Conservation (phyloP, 768 basidiomycete species). For the Russula abietina region DNA sequence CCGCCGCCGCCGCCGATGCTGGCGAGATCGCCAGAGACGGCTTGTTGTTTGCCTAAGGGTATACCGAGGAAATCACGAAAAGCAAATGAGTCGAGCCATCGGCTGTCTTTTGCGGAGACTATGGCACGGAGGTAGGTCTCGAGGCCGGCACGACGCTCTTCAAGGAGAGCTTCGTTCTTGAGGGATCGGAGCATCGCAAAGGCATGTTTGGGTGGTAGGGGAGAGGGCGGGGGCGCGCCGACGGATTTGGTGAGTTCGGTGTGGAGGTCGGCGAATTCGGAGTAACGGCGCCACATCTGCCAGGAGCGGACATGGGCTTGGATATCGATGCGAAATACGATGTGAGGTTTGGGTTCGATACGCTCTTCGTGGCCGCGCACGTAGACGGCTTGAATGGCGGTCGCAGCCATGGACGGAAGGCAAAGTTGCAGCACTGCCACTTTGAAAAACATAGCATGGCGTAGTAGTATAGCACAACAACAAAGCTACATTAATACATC, state of each 20-base stretch:
- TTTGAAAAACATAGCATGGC: not conserved
- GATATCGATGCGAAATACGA: constrained; percentile 77
- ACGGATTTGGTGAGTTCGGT: constrained; percentile 72
- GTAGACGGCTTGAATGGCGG: constrained; percentile 71
- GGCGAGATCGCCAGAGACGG: not conserved
- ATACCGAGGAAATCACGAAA: constrained; percentile 88
- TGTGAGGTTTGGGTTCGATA: constrained; percentile 64
- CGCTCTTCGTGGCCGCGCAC: constrained; percentile 67
- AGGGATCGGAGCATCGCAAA: constrained; percentile 59
- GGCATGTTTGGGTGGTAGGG: constrained; percentile 82
- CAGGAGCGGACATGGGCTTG: constrained; percentile 87
- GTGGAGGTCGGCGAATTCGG: constrained; percentile 87
- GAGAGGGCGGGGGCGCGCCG: constrained; percentile 69
- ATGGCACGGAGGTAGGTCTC: constrained; percentile 86
- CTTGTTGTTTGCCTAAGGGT: constrained; percentile 49
- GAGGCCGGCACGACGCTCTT: constrained; percentile 70
- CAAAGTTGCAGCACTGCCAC: not conserved
- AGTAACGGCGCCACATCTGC: constrained; percentile 92
- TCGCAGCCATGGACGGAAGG: constrained; percentile 37
- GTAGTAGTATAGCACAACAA: constrained; percentile 1
- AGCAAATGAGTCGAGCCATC: constrained; percentile 72
- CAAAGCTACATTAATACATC: not conserved
- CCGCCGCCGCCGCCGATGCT: constrained; percentile 26
- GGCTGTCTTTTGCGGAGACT: constrained; percentile 69
- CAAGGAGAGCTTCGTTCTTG: constrained; percentile 56